These are phyloP conservation scores for Yamadazyma olivae DNA, from an alignment of 805 yeast species.

Conservation along the genomic window DNA sequence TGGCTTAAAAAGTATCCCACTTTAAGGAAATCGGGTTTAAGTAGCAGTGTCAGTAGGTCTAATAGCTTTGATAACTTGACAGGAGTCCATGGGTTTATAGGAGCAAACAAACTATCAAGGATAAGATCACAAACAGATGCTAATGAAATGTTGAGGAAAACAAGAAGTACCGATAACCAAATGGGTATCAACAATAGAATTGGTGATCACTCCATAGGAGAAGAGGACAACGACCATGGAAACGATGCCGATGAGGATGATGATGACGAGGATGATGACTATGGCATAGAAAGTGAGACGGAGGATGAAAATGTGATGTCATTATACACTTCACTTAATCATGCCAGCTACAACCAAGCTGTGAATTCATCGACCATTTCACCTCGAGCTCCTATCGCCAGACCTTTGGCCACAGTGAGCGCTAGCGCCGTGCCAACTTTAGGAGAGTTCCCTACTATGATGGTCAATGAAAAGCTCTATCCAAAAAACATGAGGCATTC, in stretches of 20 bases:
- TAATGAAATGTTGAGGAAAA: constrained; percentile 5
- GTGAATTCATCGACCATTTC: constrained; percentile 22
- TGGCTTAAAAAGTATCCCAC: constrained; percentile 32
- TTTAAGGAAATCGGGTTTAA: constrained; percentile 11
- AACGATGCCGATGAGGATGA: constrained; percentile 1
- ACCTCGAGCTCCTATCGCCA: constrained; percentile 15
- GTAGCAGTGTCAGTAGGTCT: constrained; percentile 6
- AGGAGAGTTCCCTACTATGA: constrained; percentile 41
- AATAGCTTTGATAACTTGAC: constrained; percentile 12
- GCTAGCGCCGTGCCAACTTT: constrained; percentile 37
- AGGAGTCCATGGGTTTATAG: constrained; percentile 10
- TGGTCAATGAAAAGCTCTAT: constrained; percentile 23
- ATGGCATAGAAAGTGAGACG: constrained; percentile 33
- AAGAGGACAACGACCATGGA: background rate
- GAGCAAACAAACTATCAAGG: constrained; percentile 9
- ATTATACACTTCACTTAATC: constrained; percentile 52
- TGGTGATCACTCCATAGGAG: background rate
- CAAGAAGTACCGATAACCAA: constrained; percentile 9
- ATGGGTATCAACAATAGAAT: background rate
- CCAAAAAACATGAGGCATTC: constrained; percentile 16
- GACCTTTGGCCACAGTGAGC: constrained; percentile 14
- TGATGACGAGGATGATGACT: constrained; percentile 11
- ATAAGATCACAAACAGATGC: constrained; percentile 10
- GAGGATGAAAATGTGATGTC: constrained; percentile 74
- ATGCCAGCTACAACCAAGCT: constrained; percentile 19